Evolutionary conservation across 2,329 filamentous ascomycete species (phyloP).

Genomic region (Alternaria conjuncta): DNA sequence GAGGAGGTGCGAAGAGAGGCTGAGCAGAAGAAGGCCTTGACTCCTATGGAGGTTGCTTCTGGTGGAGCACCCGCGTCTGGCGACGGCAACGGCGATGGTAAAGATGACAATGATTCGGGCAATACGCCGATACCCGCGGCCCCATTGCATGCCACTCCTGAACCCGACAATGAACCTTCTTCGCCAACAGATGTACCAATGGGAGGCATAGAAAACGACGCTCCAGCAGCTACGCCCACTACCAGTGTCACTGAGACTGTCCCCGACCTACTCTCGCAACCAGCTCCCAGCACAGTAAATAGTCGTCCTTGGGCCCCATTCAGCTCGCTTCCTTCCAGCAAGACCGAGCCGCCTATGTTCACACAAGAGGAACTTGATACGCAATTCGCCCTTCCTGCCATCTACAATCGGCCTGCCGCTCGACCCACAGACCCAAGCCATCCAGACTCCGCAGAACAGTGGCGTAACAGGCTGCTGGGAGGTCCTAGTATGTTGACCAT

Average conservation of each 20-base stretch:
- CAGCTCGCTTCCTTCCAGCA: neutral
- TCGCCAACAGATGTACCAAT: neutral
- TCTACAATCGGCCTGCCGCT: neutral
- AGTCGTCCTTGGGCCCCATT: neutral
- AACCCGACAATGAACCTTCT: neutral
- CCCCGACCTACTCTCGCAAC: neutral
- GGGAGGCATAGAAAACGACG: neutral
- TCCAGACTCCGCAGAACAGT: neutral
- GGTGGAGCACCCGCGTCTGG: neutral
- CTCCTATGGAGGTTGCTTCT: neutral
- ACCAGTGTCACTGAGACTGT: fast-evolving
- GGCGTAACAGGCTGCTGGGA: neutral
- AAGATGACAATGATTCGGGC: no score
- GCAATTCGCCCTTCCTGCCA: neutral
- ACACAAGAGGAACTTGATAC: neutral
- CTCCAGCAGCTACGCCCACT: neutral
- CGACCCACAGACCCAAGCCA: neutral
- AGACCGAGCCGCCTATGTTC: neutral
- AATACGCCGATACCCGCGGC: neutral
- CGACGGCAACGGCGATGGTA: neutral
- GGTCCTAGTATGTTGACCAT: neutral
- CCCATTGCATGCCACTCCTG: neutral
- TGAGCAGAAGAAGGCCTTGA: neutral
- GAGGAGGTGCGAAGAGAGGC: neutral
- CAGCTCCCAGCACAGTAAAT: neutral